Evolutionary conservation across 2,329 filamentous ascomycete genomes (phyloP), one percentile per base, ranked within the genome.

Genomic region (Teratosphaeria nubilosa): DNA sequence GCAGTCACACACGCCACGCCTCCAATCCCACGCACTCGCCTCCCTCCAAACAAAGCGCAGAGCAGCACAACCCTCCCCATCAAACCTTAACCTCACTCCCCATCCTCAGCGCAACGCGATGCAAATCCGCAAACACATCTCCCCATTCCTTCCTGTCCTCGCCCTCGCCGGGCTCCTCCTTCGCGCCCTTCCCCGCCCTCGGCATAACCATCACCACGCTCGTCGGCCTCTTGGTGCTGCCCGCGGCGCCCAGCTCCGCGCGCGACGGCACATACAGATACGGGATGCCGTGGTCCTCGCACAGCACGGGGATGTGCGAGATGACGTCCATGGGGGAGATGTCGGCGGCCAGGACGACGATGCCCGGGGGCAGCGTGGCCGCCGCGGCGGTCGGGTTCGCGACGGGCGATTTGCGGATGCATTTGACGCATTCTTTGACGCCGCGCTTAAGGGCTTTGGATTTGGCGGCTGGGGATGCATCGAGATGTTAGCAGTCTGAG

Each of bases 251-350:
- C 59, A 99, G 85, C 78, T 97, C 92, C 61, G 91, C 92, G 68
- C 94, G 87, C 70, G 88, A 95, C 61, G 86, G 85, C 68, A 99
- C 89, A 75, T 95, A 99, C 75, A 99, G 85, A 78, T 97, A 99
- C 34, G 94, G 94, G 60, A 96, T 90, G 76, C 89, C 90, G 82
- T 96, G 91, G 78, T 97, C 92, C 79, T 99, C 94, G 82, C 94
- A 97, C 59, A 97, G 86, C 59, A 99, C 89, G 69, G 94, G 94
- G 65, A 99, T 89, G 78, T 99, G 94, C 60, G 90, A 94, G 78
- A 99, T 96, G 74, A 99, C 94, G 76, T 99, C 94, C 86, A 94
- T 92, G 65, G 94, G 94, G 56, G 90, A 96, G 79, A 99, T 97
- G 76, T 99, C 94, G 68, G 90, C 94, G 37, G 94, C 94, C 66